Base-by-base conservation (phyloP, 225 moss, liverwort and hornwort genomes). In the Rhytidiadelphus loreus region DNA sequence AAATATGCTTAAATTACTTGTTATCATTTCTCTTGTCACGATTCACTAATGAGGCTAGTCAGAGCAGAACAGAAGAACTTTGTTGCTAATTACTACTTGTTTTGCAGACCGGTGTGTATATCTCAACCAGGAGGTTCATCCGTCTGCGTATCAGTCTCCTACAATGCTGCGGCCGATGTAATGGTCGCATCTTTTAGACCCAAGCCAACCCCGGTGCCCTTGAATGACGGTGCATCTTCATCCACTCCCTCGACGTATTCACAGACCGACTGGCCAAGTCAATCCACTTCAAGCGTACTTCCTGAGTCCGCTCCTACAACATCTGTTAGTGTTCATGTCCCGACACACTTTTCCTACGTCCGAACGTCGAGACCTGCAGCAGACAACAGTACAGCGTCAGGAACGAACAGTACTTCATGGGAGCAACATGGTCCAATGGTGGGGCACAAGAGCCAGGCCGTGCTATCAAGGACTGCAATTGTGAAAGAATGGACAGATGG, bases 181-280 rank as follows among this genome's bases (percentile, higher is more conserved):
- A 92, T 92, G 70, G 96, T 96, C 43, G 97, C 94, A 53, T 96
- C 95, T 32, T 95, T 97, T 48, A 91, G 96, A 85, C 95, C 93
- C 81, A 94, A 89, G 89, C 94, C 92, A 39, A 88, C 85, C 84
- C 60, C 91, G 77, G 41, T 83, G 86, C 73, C 86, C 82, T 76
- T 89, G 85, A 88, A 90, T 14, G 89, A 92, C 58, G 83, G 85
- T 90, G 89, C 92, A 41, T 93, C 94, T 35, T 93, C 93, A 33
- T 92, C 95, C 35, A 83, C 85, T 72, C 89, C 82, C 35, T 73
- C 82, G 77, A 85, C 74, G 69, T 70, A 53, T 76, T 92, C 93
- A 41, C 90, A 88, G 88, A 69, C 84, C 56, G 95, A 95, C 43
- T 32, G n/a, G n/a, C 62, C 89, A 82, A 95, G 91, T 74, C 94